phyloP scores from a whole-genome alignment of 441 rosid genomes.

The Eruca vesicaria region DNA sequence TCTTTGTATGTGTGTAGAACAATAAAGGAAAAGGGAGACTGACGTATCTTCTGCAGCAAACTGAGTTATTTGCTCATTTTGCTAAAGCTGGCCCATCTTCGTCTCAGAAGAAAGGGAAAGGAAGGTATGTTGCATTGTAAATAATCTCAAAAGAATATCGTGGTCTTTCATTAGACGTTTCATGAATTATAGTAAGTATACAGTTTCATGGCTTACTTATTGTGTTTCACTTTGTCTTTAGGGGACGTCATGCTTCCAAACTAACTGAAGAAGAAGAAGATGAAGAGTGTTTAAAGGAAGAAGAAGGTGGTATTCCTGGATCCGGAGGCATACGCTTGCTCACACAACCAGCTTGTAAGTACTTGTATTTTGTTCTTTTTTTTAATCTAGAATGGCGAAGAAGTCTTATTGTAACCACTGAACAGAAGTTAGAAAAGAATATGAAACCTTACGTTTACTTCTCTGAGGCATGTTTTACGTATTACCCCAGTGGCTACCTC shows the following conservation, averaged over 20 bases:
- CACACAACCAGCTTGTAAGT: background rate
- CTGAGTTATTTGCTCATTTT: slow-evolving; percentile 97
- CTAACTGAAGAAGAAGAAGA: background rate
- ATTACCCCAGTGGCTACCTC: background rate
- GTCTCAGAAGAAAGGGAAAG: slow-evolving; percentile 74
- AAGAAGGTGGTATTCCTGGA: background rate
- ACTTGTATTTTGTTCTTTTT: background rate
- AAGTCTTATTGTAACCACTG: background rate
- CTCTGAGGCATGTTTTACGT: background rate
- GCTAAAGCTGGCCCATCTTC: slow-evolving; percentile 83
- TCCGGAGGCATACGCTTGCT: background rate
- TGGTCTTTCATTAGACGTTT: background rate
- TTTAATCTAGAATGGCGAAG: background rate
- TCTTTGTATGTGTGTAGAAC: slow-evolving; percentile 48
- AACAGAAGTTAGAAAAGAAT: background rate
- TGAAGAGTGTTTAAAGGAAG: background rate
- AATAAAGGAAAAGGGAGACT: slow-evolving; percentile 84
- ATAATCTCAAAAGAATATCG: background rate
- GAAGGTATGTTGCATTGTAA: slow-evolving; percentile 28
- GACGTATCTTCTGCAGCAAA: slow-evolving; percentile 91
- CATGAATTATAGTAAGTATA: background rate
- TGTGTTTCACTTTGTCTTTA: background rate
- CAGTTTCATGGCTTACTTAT: background rate
- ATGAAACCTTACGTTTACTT: background rate
- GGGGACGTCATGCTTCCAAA: background rate